Evolutionary conservation across 2,329 filamentous ascomycete genomes (phyloP).

Genomic region (Dactylellina sp.): DNA sequence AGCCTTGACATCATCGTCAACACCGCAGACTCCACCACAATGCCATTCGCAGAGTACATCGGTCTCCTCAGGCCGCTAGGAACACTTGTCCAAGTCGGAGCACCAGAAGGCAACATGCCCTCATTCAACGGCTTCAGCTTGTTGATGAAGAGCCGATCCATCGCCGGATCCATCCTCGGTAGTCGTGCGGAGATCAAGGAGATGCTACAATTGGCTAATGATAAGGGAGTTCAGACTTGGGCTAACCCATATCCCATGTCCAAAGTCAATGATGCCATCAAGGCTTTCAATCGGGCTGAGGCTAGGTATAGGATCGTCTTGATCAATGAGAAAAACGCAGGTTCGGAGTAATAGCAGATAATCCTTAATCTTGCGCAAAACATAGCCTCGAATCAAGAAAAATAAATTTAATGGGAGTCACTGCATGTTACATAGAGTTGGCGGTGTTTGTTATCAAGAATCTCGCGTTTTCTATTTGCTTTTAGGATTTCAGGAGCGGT

Average conservation of each 20-base stretch:
- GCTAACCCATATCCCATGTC: conserved; percentile 73
- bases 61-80: conserved; percentile 71
- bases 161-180: conserved; percentile 68
- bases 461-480: background rate
- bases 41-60: conserved; percentile 75
- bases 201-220: conserved; percentile 72
- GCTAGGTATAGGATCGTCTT: conserved; percentile 68
- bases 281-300: conserved; percentile 57
- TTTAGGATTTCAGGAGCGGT: background rate
- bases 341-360: background rate
- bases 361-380: background rate
- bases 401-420: background rate
- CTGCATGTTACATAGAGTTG: background rate
- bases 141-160: conserved; percentile 69
- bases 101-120: conserved; percentile 71
- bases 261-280: conserved; percentile 63
- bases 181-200: conserved; percentile 71
- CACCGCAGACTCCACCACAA: conserved; percentile 70
- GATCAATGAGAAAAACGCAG: conserved; percentile 63
- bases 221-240: conserved; percentile 72
- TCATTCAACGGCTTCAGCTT: conserved; percentile 71
- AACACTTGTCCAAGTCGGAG: conserved; percentile 75
- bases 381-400: background rate
- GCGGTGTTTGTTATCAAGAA: conserved; percentile 1
- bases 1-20: conserved; percentile 72